These are phyloP conservation scores for Aspergillus ustus DNA, from an alignment of 2,329 filamentous ascomycete genomes.

Conservation along the genomic window DNA sequence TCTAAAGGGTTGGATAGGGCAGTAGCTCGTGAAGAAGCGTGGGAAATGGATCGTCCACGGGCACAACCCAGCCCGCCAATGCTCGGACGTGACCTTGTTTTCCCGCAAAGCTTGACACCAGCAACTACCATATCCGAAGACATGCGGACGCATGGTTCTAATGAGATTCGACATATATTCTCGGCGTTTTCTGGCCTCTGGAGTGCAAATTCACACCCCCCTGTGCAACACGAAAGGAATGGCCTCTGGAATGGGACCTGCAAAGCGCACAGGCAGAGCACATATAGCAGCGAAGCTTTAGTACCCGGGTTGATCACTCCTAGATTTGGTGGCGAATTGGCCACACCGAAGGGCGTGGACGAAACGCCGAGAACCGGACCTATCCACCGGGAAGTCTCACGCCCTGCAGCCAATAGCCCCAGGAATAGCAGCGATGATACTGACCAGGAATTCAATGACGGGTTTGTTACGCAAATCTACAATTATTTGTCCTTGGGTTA, in stretches of 20 bases:
- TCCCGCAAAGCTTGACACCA: constrained; percentile 81
- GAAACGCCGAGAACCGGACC: background rate
- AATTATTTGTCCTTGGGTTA: constrained; percentile 95
- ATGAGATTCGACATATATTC: constrained; percentile 54
- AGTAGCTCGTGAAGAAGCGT: constrained; percentile 19
- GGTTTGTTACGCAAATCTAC: constrained; percentile 92
- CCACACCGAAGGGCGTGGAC: background rate
- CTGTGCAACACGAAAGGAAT: constrained; percentile 40
- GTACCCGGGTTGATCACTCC: constrained; percentile 34
- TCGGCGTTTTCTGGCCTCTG: constrained; percentile 68
- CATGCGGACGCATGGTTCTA: constrained; percentile 58
- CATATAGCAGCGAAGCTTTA: constrained; percentile 19
- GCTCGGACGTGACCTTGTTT: constrained; percentile 79
- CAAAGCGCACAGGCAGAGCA: constrained; percentile 27
- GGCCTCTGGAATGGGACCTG: constrained; percentile 51
- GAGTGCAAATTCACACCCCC: constrained; percentile 69
- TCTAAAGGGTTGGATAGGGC: constrained; percentile 10
- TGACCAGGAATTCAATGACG: constrained; percentile 74
- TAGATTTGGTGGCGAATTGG: background rate
- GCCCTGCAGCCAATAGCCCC: background rate
- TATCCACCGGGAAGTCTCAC: background rate
- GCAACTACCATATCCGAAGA: constrained; percentile 83
- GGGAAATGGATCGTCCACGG: constrained; percentile 37
- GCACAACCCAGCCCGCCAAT: constrained; percentile 75
- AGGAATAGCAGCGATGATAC: constrained; percentile 50